A percentile compares a stretch with the other conserved stretches of the same genome.
phyloP scores from a whole-genome alignment of 2,329 filamentous ascomycete species.

The Passalora sequoiae region DNA sequence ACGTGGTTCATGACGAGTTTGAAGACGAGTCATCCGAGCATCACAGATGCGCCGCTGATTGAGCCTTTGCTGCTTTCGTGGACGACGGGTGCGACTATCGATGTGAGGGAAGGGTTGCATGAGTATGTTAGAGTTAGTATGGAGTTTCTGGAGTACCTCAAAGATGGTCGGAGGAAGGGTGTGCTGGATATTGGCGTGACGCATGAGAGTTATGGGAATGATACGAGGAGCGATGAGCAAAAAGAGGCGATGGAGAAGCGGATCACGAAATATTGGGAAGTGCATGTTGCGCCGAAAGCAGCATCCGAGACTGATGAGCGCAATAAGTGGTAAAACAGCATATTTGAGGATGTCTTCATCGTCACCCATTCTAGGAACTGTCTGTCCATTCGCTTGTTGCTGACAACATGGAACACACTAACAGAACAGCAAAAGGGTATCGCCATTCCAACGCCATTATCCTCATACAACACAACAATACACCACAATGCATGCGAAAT shows the following conservation, averaged over 20 bases:
- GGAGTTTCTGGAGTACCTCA: constrained; percentile 50
- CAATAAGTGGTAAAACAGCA: too few species aligned
- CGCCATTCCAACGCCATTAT: too few species aligned
- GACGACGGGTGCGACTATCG: constrained; percentile 55
- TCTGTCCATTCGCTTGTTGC: too few species aligned
- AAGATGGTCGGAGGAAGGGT: constrained; percentile 38
- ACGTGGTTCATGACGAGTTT: constrained; percentile 40
- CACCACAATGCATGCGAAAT: too few species aligned
- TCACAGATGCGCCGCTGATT: constrained; percentile 60
- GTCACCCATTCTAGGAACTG: too few species aligned
- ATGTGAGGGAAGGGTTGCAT: constrained; percentile 50
- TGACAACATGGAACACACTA: too few species aligned
- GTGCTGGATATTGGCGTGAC: constrained; percentile 47
- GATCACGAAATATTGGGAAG: constrained; percentile 35
- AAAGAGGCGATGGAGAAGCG: constrained; percentile 17
- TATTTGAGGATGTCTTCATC: too few species aligned
- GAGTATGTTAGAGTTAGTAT: constrained; percentile 56
- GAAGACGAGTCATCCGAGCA: constrained; percentile 50
- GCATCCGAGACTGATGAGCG: too few species aligned
- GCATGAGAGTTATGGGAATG: constrained; percentile 32
- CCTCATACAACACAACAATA: too few species aligned
- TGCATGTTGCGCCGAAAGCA: constrained; percentile 35
- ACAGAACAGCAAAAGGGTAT: too few species aligned
- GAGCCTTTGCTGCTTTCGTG: constrained; percentile 55
- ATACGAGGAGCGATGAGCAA: constrained; percentile 17